Evolutionary conservation across 371 early-diverging fungal genomes (phyloP), one percentile per base, ranked within the genome.

Genomic region (Apophysomyces trapeziformis): DNA sequence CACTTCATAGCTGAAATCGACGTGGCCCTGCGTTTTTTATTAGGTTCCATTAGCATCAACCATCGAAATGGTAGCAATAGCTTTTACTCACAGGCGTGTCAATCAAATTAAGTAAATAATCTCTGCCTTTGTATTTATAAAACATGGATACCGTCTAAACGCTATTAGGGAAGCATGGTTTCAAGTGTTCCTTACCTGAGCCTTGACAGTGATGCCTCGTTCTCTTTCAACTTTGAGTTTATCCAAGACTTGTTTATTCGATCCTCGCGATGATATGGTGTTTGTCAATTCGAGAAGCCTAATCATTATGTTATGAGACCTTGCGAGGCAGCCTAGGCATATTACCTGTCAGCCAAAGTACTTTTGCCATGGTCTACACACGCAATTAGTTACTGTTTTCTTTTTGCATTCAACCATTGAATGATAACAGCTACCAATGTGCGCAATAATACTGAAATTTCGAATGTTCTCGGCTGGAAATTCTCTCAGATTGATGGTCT

Each of bases 361-460:
- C 94, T 94, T 69, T 96, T 96, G 41, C 97, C 97, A 80, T 96
- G 96, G 78, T 96, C 94, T 68, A 61, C 16, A 67, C 35, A 26
- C 32, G 32, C 32, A 26, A 26, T 26, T 26, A 26, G 32, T 26
- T 26, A 26, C 32, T 2, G 32, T 2, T 21, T 21, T 1, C 32
- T 26, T 26, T 26, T 26, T 3, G 32, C 32, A 26, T 26, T 2
- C 32, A 26, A 26, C 32, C 32, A 26, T 3, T 26, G 32, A 26
- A 26, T 26, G 32, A 26, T 2, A 13, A 44, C 5, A 21, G 61
- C 61, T 85, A 89, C 93, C 96, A 46, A 96, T 95, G 76, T 98
- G 98, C 5, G 98, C 99, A 72, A 98, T 97, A 64, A 98, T 97
- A 68, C 93, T 92, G 76, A 98, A 98, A 79, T 97, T 97, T 58